A percentile compares a stretch with the other conserved stretches of the same genome.
phyloP scores from a whole-genome alignment of 2,329 filamentous ascomycete species.

The Cladosporium colombiae region DNA sequence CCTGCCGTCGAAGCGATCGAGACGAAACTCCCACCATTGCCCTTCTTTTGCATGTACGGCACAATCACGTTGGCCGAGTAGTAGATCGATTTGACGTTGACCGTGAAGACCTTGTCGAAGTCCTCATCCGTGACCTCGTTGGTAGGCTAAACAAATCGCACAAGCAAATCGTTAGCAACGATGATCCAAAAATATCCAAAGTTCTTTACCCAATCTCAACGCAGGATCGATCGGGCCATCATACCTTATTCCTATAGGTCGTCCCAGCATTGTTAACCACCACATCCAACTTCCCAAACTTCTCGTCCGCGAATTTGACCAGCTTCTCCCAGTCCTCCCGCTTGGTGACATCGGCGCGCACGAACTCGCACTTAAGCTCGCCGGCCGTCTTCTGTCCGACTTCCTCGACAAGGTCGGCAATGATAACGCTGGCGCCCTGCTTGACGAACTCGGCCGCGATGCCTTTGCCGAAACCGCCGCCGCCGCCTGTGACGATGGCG shows the following conservation, averaged over 20 bases:
- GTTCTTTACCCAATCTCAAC: background rate
- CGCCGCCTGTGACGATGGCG: constrained; percentile 60
- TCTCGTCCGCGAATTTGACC: constrained; percentile 48
- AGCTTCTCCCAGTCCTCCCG: constrained; percentile 56
- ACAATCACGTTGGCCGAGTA: constrained; percentile 61
- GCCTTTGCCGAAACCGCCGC: constrained; percentile 64
- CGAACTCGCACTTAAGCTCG: constrained; percentile 47
- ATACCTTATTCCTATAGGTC: constrained; percentile 58
- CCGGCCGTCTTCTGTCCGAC: constrained; percentile 55
- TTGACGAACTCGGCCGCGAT: constrained; percentile 60
- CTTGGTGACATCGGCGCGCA: constrained; percentile 56
- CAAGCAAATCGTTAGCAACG: background rate
- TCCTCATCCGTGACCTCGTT: constrained; percentile 65
- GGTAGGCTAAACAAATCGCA: constrained; percentile 46
- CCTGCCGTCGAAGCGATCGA: constrained; percentile 68
- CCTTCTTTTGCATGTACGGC: constrained; percentile 60
- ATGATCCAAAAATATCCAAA: background rate
- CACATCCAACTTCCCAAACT: constrained; percentile 57
- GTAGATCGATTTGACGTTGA: constrained; percentile 70
- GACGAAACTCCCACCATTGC: constrained; percentile 62
- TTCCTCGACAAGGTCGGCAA: constrained; percentile 61
- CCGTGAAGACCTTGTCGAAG: constrained; percentile 66
- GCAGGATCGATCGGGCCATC: background rate
- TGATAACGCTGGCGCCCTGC: constrained; percentile 62
- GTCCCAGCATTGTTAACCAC: constrained; percentile 61